Evolutionary conservation across 1,284 basidiomycete species (phyloP).

Genomic region (Filobasidium uniguttulatum): DNA sequence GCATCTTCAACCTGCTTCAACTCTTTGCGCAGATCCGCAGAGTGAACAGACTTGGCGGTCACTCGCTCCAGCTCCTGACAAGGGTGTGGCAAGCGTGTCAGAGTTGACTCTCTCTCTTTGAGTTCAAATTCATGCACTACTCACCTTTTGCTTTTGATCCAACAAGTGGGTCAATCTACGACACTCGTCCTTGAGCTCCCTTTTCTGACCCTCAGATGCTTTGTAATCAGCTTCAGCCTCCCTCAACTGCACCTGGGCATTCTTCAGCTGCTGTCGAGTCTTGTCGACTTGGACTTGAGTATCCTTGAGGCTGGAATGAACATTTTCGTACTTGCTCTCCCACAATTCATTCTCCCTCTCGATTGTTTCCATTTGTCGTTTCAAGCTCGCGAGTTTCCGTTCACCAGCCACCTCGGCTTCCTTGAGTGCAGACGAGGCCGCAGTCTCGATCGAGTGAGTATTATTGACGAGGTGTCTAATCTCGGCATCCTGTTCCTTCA

Average conservation of each 20-base stretch:
- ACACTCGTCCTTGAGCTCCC: background rate
- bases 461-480: background rate
- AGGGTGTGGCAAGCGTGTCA: too few relatives aligned
- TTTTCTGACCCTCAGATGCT: background rate
- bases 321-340: too few relatives aligned
- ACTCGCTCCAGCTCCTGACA: constrained; percentile 1
- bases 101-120: too few relatives aligned
- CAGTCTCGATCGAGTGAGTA: background rate
- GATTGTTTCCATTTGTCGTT: background rate
- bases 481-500: background rate
- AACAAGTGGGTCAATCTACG: background rate
- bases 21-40: constrained; percentile 16
- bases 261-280: background rate
- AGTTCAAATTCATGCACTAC: constrained; percentile 1
- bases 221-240: background rate
- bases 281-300: background rate
- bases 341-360: background rate
- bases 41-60: constrained; percentile 12
- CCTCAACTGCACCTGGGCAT: background rate
- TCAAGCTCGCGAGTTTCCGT: background rate
- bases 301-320: too few relatives aligned
- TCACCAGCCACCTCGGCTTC: background rate
- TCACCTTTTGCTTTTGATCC: background rate
- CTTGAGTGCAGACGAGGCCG: background rate
- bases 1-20: constrained; percentile 25